Evolutionary conservation across 176 grass and related monocot genomes (phyloP).

Genomic region (Neostapfia colusana): DNA sequence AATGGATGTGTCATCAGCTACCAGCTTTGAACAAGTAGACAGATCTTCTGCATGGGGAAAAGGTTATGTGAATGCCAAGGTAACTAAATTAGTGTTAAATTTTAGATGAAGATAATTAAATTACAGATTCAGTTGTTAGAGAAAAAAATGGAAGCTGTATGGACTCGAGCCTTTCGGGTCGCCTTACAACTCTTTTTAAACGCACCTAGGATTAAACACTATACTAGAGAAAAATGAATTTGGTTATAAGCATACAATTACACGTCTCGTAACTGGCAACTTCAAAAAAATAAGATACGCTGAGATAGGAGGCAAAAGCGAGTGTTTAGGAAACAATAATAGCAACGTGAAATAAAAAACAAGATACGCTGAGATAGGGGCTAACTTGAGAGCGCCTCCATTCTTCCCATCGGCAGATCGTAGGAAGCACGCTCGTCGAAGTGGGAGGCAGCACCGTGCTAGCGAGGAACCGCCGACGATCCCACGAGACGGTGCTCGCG

Average conservation of each 20-base stretch:
- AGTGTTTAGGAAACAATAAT: too few species aligned
- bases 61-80: neutral
- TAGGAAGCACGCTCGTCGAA: conserved; percentile 7
- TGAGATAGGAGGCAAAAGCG: too few species aligned
- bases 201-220: neutral
- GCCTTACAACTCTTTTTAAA: neutral
- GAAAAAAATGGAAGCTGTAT: neutral
- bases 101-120: neutral
- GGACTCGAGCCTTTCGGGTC: neutral
- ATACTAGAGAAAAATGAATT: too few species aligned
- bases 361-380: neutral
- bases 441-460: neutral
- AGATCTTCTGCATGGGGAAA: neutral
- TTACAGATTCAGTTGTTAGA: neutral
- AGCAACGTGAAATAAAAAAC: too few species aligned
- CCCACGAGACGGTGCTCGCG: neutral
- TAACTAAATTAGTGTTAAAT: neutral
- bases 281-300: too few species aligned
- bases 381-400: conserved; percentile 18
- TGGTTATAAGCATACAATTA: too few species aligned
- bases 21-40: too few species aligned
- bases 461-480: neutral
- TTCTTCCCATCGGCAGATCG: neutral
- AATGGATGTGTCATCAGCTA: too few species aligned
- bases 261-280: too few species aligned